Evolutionary conservation across 257 asterid genomes (phyloP), one percentile per base, ranked within the genome.

Genomic region (Solanum pimpinellifolium): DNA sequence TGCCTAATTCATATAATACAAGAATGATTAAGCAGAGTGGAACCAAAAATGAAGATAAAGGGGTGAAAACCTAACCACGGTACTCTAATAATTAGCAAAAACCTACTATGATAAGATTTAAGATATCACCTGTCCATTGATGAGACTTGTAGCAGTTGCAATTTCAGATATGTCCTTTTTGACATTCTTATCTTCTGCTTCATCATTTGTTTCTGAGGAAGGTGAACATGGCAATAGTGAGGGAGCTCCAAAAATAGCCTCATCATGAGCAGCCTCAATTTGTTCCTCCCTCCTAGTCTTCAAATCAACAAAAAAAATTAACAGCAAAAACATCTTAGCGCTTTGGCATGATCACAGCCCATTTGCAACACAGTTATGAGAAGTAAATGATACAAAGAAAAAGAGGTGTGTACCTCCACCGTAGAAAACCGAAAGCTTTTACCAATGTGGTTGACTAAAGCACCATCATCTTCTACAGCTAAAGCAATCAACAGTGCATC

Each of bases 401-500:
- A 84, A 9, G 69, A 41, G 35, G 56, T 31, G 8, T 90, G 8
- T 90, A 96, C 99, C 98, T 93, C 92, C 83, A 94, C 93, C 12
- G 94, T 92, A 60, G 99, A 89, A 87, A 93, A 94, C 89, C 98
- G 95, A 91, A 97, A 97, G 94, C 98, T 95, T 88, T 94, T 97
- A 41, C 98, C 98, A 12, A 92, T 88, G 92, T 92, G 90, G 91
- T 95, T 95, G 90, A 95, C 99, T 88, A 97, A 88, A 49, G 29
- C 89, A 33, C 90, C 92, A 73, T 95, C 99, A 92, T 96, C 98
- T 88, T 96, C 99, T 25, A 89, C 98, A 92, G 94, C 98, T 95
- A 94, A 84, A 60, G 89, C 69, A 86, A 52, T 76, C 86, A 84
- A 82, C 87, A 52, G 29, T 29, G 62, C 75, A 83, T 82, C 69